Evolutionary conservation across 2,329 filamentous ascomycete genomes (phyloP).

Genomic region (Ceratocystis destructans): DNA sequence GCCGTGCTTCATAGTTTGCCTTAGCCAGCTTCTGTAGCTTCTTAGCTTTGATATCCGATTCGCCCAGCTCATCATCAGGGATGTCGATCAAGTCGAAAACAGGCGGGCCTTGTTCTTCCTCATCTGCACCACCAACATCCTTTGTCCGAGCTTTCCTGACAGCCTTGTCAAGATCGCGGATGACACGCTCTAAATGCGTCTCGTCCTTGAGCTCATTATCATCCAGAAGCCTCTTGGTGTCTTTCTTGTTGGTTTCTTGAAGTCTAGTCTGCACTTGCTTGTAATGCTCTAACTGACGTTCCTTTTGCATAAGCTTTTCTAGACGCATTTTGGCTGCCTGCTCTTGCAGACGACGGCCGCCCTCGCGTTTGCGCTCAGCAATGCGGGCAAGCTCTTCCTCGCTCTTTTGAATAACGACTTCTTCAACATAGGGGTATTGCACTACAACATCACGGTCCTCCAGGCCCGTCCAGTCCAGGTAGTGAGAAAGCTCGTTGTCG

Average conservation of each 20-base stretch:
- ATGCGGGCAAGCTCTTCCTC: slow-evolving; percentile 84
- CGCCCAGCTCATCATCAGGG: slow-evolving; percentile 84
- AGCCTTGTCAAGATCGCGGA: slow-evolving; percentile 80
- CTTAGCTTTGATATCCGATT: slow-evolving; percentile 82
- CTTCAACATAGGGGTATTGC: slow-evolving; percentile 88
- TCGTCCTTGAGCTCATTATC: slow-evolving; percentile 89
- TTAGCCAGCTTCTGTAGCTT: slow-evolving; percentile 85
- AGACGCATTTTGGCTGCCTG: slow-evolving; percentile 95
- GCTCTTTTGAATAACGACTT: slow-evolving; percentile 78
- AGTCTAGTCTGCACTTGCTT: slow-evolving; percentile 65
- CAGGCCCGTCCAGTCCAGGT: slow-evolving; percentile 80
- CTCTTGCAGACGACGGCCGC: slow-evolving; percentile 77
- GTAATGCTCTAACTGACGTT: slow-evolving; percentile 90
- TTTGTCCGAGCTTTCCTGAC: slow-evolving; percentile 86
- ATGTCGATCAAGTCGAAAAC: slow-evolving; percentile 80
- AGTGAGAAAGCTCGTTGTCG: slow-evolving; percentile 58
- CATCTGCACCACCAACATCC: slow-evolving; percentile 65
- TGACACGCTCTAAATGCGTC: slow-evolving; percentile 63
- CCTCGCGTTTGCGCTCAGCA: slow-evolving; percentile 90
- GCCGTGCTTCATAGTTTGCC: slow-evolving; percentile 83
- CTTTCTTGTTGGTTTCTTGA: slow-evolving; percentile 73
- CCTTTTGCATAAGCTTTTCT: slow-evolving; percentile 89
- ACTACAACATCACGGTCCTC: slow-evolving; percentile 81
- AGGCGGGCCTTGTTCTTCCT: slow-evolving; percentile 66
- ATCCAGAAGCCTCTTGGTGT: slow-evolving; percentile 72